Evolutionary conservation across 1,284 basidiomycete genomes (phyloP), one percentile per base, ranked within the genome.

Genomic region (Malassezia vespertilionis): DNA sequence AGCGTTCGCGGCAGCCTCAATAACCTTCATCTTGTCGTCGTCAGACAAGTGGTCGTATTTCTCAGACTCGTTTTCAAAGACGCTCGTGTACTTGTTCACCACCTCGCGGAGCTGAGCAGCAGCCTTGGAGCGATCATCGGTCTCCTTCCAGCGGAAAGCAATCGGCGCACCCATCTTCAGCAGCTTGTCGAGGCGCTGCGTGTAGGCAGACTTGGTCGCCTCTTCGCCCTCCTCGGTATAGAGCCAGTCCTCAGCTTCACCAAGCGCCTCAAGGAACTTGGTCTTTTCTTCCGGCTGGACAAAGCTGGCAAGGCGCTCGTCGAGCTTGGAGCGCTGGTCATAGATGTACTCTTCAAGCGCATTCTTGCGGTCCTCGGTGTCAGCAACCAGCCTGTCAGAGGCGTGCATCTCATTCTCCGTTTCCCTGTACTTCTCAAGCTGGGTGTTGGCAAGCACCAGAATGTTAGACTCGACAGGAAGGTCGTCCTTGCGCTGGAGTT

Each of bases 331-430:
- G 41, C 66, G 66, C 52, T 63, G 62, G 56, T 69, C 66, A 57
- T 69, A 69, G 46, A 69, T 65, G 58, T 59, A 66, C 55, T 69
- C 66, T 49, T 69, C 66, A 34, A 69, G 57, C 4, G 66, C 66
- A 40, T 69, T 69, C 60, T 68, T 68, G 27, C 65, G 59, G 61
- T 69, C 65, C 49, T 67, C 65, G 23, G 66, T 69, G 63, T 69
- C 66, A 28, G 63, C 53, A 39, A 69, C 66, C 31, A 69, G 65
- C 60, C 68, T 69, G 62, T 69, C 66, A 46, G 57, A 63, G 27
- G 63, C 57, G 53, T 64, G 58, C 50, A 69, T 57, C 54, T 66
- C 46, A 20, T 62, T 62, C 49, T 69, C 66, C 36, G 40, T 43
- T 56, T 69, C 65, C 61, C 68, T 69, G 47, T 64, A 53, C 34